Percentiles rank a stretch among this genome's conserved stretches.
phyloP scores from a whole-genome alignment of 805 yeast genomes.

The Sporopachydermia lactativora region DNA sequence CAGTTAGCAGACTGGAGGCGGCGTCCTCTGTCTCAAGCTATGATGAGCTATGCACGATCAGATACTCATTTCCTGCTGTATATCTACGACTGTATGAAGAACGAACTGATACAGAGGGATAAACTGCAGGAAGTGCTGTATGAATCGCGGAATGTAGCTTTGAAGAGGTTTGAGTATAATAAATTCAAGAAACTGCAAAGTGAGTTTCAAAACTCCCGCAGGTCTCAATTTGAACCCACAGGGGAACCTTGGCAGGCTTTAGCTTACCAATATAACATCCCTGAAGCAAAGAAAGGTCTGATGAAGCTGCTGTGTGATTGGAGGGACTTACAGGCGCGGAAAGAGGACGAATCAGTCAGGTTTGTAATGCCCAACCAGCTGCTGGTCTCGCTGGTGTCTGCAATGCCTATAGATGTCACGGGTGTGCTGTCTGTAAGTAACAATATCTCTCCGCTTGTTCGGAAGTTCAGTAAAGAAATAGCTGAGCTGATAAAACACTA shows the following conservation, averaged over 20 bases:
- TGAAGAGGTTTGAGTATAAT: constrained; percentile 68
- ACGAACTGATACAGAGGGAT: constrained; percentile 37
- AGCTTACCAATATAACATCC: constrained; percentile 51
- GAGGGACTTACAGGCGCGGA: constrained; percentile 71
- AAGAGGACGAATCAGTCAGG: constrained; percentile 71
- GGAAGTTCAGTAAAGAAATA: constrained; percentile 41
- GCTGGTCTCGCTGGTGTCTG: constrained; percentile 43
- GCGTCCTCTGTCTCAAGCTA: constrained; percentile 64
- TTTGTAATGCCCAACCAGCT: constrained; percentile 75
- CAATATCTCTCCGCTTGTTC: constrained; percentile 37
- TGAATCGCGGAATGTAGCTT: constrained; percentile 69
- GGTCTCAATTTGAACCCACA: constrained; percentile 5
- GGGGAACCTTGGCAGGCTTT: constrained; percentile 53
- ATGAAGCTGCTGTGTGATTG: constrained; percentile 55
- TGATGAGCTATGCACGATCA: constrained; percentile 80
- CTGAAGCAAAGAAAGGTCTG: constrained; percentile 35
- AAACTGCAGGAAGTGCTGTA: constrained; percentile 37
- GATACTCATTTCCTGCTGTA: constrained; percentile 86
- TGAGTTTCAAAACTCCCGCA: constrained; percentile 12
- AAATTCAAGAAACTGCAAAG: constrained; percentile 35
- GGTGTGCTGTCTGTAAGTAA: constrained; percentile 37
- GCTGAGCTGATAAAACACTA: constrained; percentile 36
- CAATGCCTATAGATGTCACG: constrained; percentile 42
- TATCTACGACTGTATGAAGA: constrained; percentile 63
- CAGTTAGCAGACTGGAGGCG: constrained; percentile 96